These are phyloP conservation scores for Corniculantispora saksenae DNA, from an alignment of 2,329 filamentous ascomycete species.

Conservation along the genomic window DNA sequence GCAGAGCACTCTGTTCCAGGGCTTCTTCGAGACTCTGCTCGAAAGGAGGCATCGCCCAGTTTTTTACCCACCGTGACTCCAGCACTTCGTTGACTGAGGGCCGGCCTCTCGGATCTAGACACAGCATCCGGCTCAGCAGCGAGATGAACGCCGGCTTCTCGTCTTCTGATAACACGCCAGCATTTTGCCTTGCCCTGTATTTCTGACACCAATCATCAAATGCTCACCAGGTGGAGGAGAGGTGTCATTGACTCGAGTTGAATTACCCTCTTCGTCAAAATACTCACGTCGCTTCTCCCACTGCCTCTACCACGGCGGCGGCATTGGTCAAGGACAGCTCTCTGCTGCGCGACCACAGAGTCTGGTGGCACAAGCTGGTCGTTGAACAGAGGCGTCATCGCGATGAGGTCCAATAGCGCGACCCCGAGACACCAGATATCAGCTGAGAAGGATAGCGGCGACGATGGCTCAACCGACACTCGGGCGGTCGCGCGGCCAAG, in stretches of 20 bases:
- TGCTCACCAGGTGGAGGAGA: slow-evolving; percentile 28
- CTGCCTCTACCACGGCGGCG: slow-evolving; percentile 19
- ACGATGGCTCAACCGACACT: slow-evolving; percentile 15
- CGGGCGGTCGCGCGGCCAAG: slow-evolving; percentile 19
- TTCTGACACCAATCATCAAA: slow-evolving; percentile 31
- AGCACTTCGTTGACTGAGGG: slow-evolving; percentile 32
- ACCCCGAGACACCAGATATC: slow-evolving; percentile 27
- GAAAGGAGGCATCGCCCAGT: slow-evolving; percentile 28
- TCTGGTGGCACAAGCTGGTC: slow-evolving; percentile 23
- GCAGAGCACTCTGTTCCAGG: not conserved
- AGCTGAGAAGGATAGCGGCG: slow-evolving; percentile 18
- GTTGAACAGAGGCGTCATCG: slow-evolving; percentile 27
- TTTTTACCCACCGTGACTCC: slow-evolving; percentile 36
- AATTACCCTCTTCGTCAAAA: slow-evolving; percentile 5
- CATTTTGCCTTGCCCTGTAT: slow-evolving; percentile 23
- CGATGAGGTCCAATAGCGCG: slow-evolving; percentile 28
- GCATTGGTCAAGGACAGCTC: slow-evolving; percentile 25
- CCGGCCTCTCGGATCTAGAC: slow-evolving; percentile 31
- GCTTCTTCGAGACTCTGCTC: slow-evolving; percentile 2
- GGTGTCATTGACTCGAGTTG: slow-evolving; percentile 13
- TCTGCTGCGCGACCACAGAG: slow-evolving; percentile 27
- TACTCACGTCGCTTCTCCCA: slow-evolving; percentile 15
- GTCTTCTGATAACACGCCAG: slow-evolving; percentile 23
- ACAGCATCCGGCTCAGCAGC: slow-evolving; percentile 35
- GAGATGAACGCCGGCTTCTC: slow-evolving; percentile 28